phyloP scores from a whole-genome alignment of 768 basidiomycete species.

The Calocera cornea region DNA sequence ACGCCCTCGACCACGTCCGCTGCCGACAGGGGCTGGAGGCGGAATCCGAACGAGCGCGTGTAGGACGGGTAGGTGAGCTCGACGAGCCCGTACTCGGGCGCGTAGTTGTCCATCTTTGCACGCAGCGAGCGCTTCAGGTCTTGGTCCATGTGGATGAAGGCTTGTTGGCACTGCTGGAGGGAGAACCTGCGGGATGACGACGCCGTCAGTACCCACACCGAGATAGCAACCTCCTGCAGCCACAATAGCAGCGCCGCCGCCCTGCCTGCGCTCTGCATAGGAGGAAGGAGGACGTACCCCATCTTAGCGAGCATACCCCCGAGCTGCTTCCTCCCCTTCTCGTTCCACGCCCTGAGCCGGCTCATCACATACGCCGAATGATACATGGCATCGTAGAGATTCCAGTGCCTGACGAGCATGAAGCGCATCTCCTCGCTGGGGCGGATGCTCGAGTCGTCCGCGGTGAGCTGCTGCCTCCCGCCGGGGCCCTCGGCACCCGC shows the following conservation, averaged over 20 bases:
- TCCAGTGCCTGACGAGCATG: slow-evolving; percentile 95
- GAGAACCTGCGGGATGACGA: slow-evolving; percentile 52
- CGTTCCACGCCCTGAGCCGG: slow-evolving; percentile 93
- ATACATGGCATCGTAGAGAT: slow-evolving; percentile 92
- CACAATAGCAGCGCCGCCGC: too few relatives aligned
- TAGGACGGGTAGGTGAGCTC: slow-evolving; percentile 92
- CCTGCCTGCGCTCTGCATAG: background rate
- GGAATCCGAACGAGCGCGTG: slow-evolving; percentile 81
- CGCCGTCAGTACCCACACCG: too few relatives aligned
- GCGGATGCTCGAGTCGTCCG: slow-evolving; percentile 75
- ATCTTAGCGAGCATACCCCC: slow-evolving; percentile 93
- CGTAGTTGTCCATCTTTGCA: slow-evolving; percentile 71
- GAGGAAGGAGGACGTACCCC: slow-evolving; percentile 47
- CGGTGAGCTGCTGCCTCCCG: slow-evolving; percentile 25
- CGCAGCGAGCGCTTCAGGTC: slow-evolving; percentile 73
- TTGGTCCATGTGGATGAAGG: slow-evolving; percentile 92
- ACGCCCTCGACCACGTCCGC: slow-evolving; percentile 88
- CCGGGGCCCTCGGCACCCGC: background rate
- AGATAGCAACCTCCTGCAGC: too few relatives aligned
- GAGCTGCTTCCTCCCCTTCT: slow-evolving; percentile 75
- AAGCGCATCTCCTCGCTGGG: slow-evolving; percentile 84
- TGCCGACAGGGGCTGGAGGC: slow-evolving; percentile 73
- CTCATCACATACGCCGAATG: slow-evolving; percentile 94
- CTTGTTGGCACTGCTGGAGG: slow-evolving; percentile 83
- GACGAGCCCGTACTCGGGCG: slow-evolving; percentile 87